phyloP scores from a whole-genome alignment of 768 basidiomycete species.

The Tricholomella constricta region DNA sequence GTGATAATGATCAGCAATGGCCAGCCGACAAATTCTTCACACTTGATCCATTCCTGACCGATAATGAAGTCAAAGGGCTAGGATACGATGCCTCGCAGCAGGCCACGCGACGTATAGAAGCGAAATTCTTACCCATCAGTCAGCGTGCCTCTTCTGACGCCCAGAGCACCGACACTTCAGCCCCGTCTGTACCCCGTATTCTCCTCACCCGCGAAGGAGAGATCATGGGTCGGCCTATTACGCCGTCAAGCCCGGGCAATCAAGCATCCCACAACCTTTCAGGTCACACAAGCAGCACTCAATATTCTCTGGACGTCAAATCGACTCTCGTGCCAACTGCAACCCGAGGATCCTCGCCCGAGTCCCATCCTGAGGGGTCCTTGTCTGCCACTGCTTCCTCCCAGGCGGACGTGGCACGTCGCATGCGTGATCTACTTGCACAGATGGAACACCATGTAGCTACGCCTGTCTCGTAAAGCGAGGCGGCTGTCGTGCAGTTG shows the following conservation, averaged over 20 bases:
- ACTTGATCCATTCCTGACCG: constrained; percentile 21
- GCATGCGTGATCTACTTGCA: constrained; percentile 10
- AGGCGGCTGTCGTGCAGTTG: constrained; percentile 1
- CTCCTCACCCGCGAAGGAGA: constrained; percentile 10
- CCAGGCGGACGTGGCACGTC: constrained; percentile 3
- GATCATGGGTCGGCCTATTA: neutral
- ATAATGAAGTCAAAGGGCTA: constrained; percentile 15
- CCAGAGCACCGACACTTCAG: neutral
- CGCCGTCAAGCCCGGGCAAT: constrained; percentile 5
- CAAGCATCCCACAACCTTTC: constrained; percentile 4
- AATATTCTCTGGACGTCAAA: constrained; percentile 7
- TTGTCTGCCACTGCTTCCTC: neutral
- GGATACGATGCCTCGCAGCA: constrained; percentile 14
- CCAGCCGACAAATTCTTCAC: constrained; percentile 10
- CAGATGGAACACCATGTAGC: constrained; percentile 10
- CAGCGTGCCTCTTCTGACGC: neutral
- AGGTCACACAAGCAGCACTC: neutral
- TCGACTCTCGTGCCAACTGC: neutral
- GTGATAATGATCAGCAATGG: neutral
- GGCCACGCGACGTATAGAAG: constrained; percentile 19
- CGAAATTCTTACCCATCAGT: constrained; percentile 13
- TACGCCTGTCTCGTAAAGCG: neutral
- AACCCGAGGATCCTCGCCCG: neutral
- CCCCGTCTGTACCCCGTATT: constrained; percentile 4
- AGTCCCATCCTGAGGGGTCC: neutral